Base-by-base conservation (phyloP, 768 basidiomycete species). In the Hygrocybe coccinea region DNA sequence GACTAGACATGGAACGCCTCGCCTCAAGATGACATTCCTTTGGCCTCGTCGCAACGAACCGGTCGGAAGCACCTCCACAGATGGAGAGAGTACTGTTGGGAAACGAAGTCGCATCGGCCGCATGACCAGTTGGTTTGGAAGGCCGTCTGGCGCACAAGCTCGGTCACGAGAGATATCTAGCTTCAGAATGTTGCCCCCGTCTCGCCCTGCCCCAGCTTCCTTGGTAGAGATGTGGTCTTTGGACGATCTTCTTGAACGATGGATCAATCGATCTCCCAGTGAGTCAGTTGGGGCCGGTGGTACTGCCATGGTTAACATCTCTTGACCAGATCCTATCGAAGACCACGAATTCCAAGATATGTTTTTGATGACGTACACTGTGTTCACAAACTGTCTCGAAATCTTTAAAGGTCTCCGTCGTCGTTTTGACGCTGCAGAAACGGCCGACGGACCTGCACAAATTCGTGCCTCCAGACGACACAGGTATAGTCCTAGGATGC, bases 231-330 rank as follows among this genome's bases (percentile, higher is more conserved):
- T 29, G 52, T 54, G 52, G 39, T 29, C 52, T 5, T 25, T 25
- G 21, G 52, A 54, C 14, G 52, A 54, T 24, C 39, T 54, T 17
- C 52, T 54, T 33, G 52, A 54, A n/a, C 52, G 52, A 5, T 45
- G 52, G 52, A 46, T 54, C 11, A 44, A 11, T 5, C 52, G 41
- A 4, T 45, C 52, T 8, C 45, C 29, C 5, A 41, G 52, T 54
- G 17, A 52, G 51, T 6, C 33, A 12, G 14, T 50, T 35, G 19
- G 5, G 21, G 4, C n/a, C 21, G 19, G 6, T 29, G 22, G 29
- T 15, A 37, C 36, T 3, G 15, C 19, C 22, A n/a, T 3, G 8
- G 10, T 43, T 22, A 34, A 21, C n/a, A 17, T 37, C 21, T 37
- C 33, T 43, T 43, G 5, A 8, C 36, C 2, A 52, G 51, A 52